Evolutionary conservation across 1,284 basidiomycete species (phyloP).

Genomic region (Bjerkandera adusta): DNA sequence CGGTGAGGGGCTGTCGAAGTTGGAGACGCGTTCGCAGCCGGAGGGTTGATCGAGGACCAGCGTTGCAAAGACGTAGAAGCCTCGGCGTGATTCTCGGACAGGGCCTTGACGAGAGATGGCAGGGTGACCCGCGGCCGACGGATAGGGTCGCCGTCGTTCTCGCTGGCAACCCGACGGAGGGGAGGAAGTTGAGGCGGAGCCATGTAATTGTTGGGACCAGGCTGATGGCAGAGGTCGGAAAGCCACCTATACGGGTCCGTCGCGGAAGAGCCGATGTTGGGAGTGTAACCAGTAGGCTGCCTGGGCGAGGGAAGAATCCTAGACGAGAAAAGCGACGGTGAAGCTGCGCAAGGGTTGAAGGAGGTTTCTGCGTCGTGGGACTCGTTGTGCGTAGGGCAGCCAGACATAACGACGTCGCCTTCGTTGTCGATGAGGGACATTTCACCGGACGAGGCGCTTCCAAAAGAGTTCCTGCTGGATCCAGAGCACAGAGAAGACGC

Average conservation of each 20-base stretch:
- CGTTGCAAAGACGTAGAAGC: neutral
- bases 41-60: neutral
- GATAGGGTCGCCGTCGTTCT: constrained; percentile 4
- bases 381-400: neutral
- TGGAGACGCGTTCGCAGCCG: neutral
- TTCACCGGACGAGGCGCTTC: neutral
- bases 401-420: neutral
- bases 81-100: constrained; percentile 8
- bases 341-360: neutral
- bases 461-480: neutral
- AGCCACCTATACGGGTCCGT: constrained; percentile 10
- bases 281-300: neutral
- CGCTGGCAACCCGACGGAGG: constrained; percentile 7
- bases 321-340: neutral
- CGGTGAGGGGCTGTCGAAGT: neutral
- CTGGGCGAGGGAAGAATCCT: constrained; percentile 7
- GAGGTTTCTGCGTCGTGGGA: neutral
- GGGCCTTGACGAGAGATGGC: constrained; percentile 14
- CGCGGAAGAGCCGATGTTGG: constrained; percentile 1
- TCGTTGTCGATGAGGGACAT: neutral
- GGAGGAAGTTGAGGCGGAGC: constrained; percentile 1
- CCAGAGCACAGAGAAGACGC: neutral
- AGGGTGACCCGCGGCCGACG: constrained; percentile 6
- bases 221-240: constrained; percentile 3
- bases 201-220: constrained; percentile 7